Conservation (phyloP, 2,329 filamentous ascomycete genomes). For the Epichloe amarillans region DNA sequence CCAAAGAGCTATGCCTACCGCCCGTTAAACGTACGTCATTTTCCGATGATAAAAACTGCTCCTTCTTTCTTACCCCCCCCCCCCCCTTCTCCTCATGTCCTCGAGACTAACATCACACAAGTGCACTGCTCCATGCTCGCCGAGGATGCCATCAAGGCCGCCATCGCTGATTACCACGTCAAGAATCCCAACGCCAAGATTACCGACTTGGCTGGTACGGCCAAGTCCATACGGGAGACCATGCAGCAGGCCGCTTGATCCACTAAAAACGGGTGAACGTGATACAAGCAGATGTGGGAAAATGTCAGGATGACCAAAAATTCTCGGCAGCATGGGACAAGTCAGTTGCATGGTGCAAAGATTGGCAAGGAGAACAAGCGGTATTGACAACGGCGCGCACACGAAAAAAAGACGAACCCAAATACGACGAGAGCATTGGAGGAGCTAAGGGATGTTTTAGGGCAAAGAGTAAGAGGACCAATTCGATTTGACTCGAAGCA, state of each 20-base stretch:
- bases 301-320: neutral
- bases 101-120: slow-evolving; percentile 19
- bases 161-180: slow-evolving; percentile 80
- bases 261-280: neutral
- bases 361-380: neutral
- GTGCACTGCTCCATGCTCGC: slow-evolving; percentile 88
- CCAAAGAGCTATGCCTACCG: slow-evolving; percentile 82
- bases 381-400: neutral
- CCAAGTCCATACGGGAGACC: slow-evolving; percentile 12
- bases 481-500: neutral
- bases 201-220: slow-evolving; percentile 68
- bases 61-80: slow-evolving; percentile 13
- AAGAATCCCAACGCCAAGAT: slow-evolving; percentile 45
- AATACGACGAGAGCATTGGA: too few species aligned
- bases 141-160: slow-evolving; percentile 83
- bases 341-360: neutral
- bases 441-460: too few species aligned
- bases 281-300: neutral
- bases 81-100: neutral
- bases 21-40: slow-evolving; percentile 65
- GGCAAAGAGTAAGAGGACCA: too few species aligned
- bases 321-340: neutral
- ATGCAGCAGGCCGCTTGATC: slow-evolving; percentile 7
- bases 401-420: too few species aligned
- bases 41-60: neutral